Evolutionary conservation across 768 basidiomycete genomes (phyloP), one percentile per base, ranked within the genome.

Genomic region (Wakefieldia striispora): DNA sequence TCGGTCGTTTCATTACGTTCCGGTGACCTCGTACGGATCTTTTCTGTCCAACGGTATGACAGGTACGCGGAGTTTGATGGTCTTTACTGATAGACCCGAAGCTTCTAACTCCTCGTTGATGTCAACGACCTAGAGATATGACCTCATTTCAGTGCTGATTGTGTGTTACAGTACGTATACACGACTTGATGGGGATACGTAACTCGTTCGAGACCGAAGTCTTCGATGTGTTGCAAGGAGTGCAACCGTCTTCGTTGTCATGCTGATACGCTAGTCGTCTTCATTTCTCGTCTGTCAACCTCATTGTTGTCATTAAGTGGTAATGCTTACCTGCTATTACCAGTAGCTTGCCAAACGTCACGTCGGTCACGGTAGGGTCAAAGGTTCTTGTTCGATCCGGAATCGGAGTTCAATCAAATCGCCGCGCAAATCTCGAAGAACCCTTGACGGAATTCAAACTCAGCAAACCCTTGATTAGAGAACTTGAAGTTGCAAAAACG

Each of bases 1-100:
- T 33, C 33, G 44, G 19, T 45, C 26, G 34, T 47, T 55, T 55
- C 38, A 52, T 62, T 59, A 56, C 57, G 53, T 55, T 11, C 17
- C n/a, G 43, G 10, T 33, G 41, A 17, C 21, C 16, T 27, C 24
- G 7, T 16, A 11, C 39, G 33, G 29, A 9, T 16, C 36, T 31
- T 33, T 39, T 41, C 31, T 24, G 42, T 4, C 17, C 42, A 19
- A 50, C 50, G 49, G 12, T 39, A 39, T 40, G 40, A 49, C 40
- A 51, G 33, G 54, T 12, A 27, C 17, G 51, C 52, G 60, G 56
- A 12, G 17, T 45, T 59, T 27, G 19, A 38, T 44, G 43, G 47
- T 17, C 36, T 33, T 43, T 6, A 45, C 38, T 50, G 29, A 16
- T 21, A 27, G 35, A 41, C 35, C 17, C 14, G 31, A 42, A 21